A percentile compares a stretch with the other conserved stretches of the same genome.
phyloP scores from a whole-genome alignment of 805 yeast species.

The Ogataea kodamae region DNA sequence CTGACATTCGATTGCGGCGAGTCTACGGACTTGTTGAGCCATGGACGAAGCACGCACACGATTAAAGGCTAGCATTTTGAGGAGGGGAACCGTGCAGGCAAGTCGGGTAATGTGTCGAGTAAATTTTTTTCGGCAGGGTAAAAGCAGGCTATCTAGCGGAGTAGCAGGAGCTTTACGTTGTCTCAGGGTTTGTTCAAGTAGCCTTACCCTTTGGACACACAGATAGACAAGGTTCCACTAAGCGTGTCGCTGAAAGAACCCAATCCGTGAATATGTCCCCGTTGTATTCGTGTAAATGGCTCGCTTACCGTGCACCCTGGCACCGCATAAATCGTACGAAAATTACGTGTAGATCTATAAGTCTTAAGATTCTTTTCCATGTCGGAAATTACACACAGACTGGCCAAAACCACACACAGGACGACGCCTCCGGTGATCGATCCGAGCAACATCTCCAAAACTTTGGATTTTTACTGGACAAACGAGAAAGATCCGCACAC shows the following conservation, averaged over 20 bases:
- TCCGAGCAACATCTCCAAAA: slow-evolving; percentile 16
- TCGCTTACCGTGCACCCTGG: slow-evolving; percentile 8
- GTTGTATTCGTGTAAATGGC: too few relatives aligned
- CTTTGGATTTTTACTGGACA: slow-evolving; percentile 76
- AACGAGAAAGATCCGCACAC: slow-evolving; percentile 79
- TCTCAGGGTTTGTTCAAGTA: too few relatives aligned
- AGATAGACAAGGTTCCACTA: too few relatives aligned
- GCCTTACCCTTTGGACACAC: too few relatives aligned
- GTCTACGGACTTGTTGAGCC: slow-evolving; percentile 7
- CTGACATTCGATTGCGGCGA: slow-evolving; percentile 6
- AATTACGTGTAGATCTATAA: slow-evolving; percentile 12
- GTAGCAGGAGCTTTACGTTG: too few relatives aligned
- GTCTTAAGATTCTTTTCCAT: slow-evolving; percentile 6
- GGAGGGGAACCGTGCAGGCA: slow-evolving; percentile 13
- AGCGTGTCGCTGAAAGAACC: too few relatives aligned
- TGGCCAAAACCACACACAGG: slow-evolving; percentile 17
- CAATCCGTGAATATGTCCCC: too few relatives aligned
- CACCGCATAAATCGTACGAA: slow-evolving; percentile 10
- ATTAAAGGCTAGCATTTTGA: slow-evolving; percentile 8
- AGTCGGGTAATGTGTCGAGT: slow-evolving; percentile 15
- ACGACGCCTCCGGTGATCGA: slow-evolving; percentile 28
- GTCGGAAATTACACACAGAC: slow-evolving; percentile 22
- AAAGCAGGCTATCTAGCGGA: too few relatives aligned
- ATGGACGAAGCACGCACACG: slow-evolving; percentile 8
- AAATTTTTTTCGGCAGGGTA: slow-evolving; percentile 13